A percentile compares a stretch with the other conserved stretches of the same genome.
Conservation (phyloP, 257 asterid genomes). For the Primulina tabacum region DNA sequence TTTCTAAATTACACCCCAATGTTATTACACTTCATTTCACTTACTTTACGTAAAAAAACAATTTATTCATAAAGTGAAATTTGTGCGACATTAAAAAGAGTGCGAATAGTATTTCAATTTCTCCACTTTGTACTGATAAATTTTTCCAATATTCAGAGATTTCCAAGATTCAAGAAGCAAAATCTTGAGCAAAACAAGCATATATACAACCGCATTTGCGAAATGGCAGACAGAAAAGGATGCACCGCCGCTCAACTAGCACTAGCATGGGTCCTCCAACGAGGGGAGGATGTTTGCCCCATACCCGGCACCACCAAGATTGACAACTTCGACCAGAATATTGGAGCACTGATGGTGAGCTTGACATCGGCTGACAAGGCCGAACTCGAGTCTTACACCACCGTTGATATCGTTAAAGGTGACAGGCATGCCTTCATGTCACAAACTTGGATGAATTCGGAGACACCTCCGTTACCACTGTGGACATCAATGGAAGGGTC, state of each 20-base stretch:
- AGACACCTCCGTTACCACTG: constrained; percentile 9
- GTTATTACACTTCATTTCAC: too few relatives aligned
- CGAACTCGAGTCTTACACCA: constrained; percentile 34
- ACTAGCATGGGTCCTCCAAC: constrained; percentile 39
- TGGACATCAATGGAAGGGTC: neutral
- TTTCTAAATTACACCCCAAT: too few relatives aligned
- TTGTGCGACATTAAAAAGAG: too few relatives aligned
- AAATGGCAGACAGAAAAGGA: constrained; percentile 30
- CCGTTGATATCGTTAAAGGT: constrained; percentile 29
- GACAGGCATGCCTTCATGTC: constrained; percentile 21
- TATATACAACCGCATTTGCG: constrained; percentile 12
- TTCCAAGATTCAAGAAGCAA: constrained; percentile 10
- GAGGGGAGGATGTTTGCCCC: constrained; percentile 34
- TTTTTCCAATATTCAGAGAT: neutral
- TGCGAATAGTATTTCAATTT: too few relatives aligned
- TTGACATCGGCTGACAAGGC: constrained; percentile 30
- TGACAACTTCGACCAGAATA: constrained; percentile 31
- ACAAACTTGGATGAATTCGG: constrained; percentile 16
- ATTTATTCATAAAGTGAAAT: too few relatives aligned
- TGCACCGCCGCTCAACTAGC: constrained; percentile 39
- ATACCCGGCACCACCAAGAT: constrained; percentile 31
- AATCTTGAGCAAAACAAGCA: constrained; percentile 17
- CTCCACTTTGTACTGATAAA: too few relatives aligned
- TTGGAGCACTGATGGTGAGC: constrained; percentile 29
- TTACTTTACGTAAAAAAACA: too few relatives aligned